These are phyloP conservation scores for Dactylellina cionopaga DNA, from an alignment of 2,329 filamentous ascomycete species.

Conservation along the genomic window DNA sequence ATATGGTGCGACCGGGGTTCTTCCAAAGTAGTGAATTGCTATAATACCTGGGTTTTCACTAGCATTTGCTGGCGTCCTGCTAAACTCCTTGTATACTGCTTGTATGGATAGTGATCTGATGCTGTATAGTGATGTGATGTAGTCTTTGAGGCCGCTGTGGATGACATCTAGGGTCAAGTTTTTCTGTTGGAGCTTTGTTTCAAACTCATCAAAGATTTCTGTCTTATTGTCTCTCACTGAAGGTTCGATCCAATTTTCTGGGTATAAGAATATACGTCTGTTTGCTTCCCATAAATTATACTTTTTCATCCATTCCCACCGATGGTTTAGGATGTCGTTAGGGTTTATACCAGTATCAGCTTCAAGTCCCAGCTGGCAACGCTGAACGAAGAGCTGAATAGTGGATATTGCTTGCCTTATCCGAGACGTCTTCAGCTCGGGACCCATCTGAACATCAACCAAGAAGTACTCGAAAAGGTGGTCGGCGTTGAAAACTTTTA, in stretches of 20 bases:
- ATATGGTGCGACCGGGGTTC: constrained; percentile 48
- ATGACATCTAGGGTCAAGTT: neutral
- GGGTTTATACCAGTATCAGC: neutral
- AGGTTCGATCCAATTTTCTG: constrained; percentile 59
- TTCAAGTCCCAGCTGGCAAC: constrained; percentile 59
- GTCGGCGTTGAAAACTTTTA: constrained; percentile 42
- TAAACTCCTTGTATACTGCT: constrained; percentile 17
- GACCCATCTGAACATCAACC: constrained; percentile 59
- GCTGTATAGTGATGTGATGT: constrained; percentile 37
- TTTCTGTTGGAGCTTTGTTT: constrained; percentile 55
- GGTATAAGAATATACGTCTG: constrained; percentile 58
- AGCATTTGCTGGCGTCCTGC: neutral
- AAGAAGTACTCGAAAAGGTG: constrained; percentile 59
- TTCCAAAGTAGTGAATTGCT: constrained; percentile 53
- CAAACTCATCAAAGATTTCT: constrained; percentile 54
- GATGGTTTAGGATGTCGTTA: neutral
- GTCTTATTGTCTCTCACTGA: constrained; percentile 59
- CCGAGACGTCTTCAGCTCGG: constrained; percentile 57
- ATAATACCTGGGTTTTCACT: neutral
- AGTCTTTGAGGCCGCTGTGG: constrained; percentile 33
- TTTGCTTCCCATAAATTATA: constrained; percentile 58
- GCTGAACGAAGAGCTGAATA: constrained; percentile 58
- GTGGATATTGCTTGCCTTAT: constrained; percentile 59
- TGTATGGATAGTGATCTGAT: constrained; percentile 42
- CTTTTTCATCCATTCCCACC: constrained; percentile 57